phyloP scores from a whole-genome alignment of 148 eudicot genomes.

The Diospyros lotus region DNA sequence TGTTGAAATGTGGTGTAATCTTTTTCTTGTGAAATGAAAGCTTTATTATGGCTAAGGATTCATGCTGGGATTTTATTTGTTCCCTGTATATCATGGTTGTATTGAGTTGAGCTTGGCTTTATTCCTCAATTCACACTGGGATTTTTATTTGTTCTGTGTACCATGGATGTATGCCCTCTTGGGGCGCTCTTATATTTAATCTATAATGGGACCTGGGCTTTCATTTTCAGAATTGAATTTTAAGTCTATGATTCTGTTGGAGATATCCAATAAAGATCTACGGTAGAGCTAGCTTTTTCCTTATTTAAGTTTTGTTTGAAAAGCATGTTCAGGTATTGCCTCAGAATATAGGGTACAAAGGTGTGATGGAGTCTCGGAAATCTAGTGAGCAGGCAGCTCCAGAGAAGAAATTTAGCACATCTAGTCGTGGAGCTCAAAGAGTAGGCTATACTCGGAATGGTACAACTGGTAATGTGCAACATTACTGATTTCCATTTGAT shows the following conservation, averaged over 20 bases:
- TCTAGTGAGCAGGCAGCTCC: slow-evolving; percentile 37
- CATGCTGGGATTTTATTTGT: neutral
- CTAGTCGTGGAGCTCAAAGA: slow-evolving; percentile 50
- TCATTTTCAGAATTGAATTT: neutral
- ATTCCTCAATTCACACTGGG: neutral
- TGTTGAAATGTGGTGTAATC: neutral
- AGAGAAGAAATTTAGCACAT: slow-evolving; percentile 26
- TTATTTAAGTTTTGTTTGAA: slow-evolving; percentile 1
- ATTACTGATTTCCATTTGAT: neutral
- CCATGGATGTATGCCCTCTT: neutral
- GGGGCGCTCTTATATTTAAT: neutral
- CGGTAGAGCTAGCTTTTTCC: neutral
- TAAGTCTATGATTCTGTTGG: neutral
- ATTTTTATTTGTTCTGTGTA: neutral
- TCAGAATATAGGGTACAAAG: slow-evolving; percentile 49
- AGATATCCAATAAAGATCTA: neutral
- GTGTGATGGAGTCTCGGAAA: slow-evolving; percentile 39
- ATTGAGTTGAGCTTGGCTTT: neutral
- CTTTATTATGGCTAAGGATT: neutral
- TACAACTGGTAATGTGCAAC: slow-evolving; percentile 34
- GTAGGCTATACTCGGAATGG: slow-evolving; percentile 42
- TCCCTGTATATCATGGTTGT: neutral
- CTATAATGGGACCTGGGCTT: neutral
- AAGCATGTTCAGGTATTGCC: slow-evolving; percentile 13
- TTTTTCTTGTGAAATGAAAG: neutral